These are phyloP conservation scores for Hyphopichia wangnamkhiaoensis DNA, from an alignment of 1,139 yeast species.

Conservation along the genomic window DNA sequence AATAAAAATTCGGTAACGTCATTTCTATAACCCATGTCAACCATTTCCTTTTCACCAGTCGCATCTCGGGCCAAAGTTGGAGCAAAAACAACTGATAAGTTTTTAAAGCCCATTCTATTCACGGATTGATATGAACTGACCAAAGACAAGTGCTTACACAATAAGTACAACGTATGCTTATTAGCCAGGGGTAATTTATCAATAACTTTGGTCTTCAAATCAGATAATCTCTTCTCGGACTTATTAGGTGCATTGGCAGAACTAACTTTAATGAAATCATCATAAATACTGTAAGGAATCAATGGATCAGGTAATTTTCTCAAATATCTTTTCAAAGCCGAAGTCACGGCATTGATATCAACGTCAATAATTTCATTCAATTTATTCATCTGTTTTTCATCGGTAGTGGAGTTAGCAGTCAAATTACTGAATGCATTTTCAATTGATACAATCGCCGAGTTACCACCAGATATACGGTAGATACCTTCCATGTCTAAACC, in stretches of 20 bases:
- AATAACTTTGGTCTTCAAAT: conserved; percentile 30
- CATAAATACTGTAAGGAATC: conserved; percentile 70
- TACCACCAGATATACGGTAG: conserved; percentile 88
- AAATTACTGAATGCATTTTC: conserved; percentile 47
- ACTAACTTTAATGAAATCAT: conserved; percentile 54
- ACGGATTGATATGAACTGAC: conserved; percentile 48
- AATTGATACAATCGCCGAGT: conserved; percentile 66
- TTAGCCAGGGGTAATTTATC: conserved; percentile 68
- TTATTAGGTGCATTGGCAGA: conserved; percentile 33
- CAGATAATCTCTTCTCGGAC: conserved; percentile 30
- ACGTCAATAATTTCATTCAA: conserved; percentile 52
- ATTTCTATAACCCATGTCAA: conserved; percentile 83
- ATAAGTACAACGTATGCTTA: conserved; percentile 50
- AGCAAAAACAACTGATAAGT: conserved; percentile 91
- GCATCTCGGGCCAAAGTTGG: conserved; percentile 87
- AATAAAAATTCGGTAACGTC: conserved; percentile 77
- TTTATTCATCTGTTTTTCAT: conserved; percentile 41
- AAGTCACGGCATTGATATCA: conserved; percentile 85
- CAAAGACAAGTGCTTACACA: conserved; percentile 66
- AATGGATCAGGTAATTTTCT: conserved; percentile 85
- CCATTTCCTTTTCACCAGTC: conserved; percentile 79
- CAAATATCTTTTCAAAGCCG: conserved; percentile 83
- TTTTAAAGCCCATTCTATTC: conserved; percentile 79
- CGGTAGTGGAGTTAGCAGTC: conserved; percentile 24
- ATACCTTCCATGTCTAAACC: conserved; percentile 82